Evolutionary conservation across 208 protist species (phyloP).

Genomic region (Sergeia podlipaevii): DNA sequence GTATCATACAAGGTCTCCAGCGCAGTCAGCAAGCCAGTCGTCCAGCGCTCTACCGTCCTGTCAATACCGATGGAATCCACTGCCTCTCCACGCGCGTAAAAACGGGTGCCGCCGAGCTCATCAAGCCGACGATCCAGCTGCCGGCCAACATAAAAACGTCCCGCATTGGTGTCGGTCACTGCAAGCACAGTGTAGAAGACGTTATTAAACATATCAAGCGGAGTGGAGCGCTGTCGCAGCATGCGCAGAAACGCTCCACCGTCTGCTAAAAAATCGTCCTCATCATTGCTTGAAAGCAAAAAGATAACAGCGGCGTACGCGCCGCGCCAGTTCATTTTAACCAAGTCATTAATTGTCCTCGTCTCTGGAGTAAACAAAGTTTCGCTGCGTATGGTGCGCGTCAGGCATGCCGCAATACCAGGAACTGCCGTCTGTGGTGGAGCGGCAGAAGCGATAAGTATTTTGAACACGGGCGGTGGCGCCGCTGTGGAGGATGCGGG

Average conservation of each 20-base stretch:
- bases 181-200: conserved; percentile 53
- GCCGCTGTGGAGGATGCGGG: background rate
- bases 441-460: background rate
- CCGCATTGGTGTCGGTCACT: conserved; percentile 41
- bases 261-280: conserved; percentile 43
- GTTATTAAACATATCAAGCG: conserved; percentile 23
- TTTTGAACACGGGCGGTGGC: background rate
- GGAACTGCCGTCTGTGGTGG: conserved; percentile 5
- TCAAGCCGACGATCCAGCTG: conserved; percentile 45
- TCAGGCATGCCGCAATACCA: conserved; percentile 15
- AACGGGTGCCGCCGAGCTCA: conserved; percentile 55
- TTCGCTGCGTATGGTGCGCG: conserved; percentile 9
- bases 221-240: conserved; percentile 25
- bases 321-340: conserved; percentile 30
- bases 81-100: conserved; percentile 48
- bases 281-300: conserved; percentile 22
- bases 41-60: conserved; percentile 45
- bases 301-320: conserved; percentile 36
- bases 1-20: conserved; percentile 6
- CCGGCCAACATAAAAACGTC: conserved; percentile 25
- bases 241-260: conserved; percentile 31
- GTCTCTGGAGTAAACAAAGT: conserved; percentile 7
- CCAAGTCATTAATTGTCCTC: conserved; percentile 27
- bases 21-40: conserved; percentile 19
- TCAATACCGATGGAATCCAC: conserved; percentile 47